These are phyloP conservation scores for Saccharomycopsis sp. DNA, from an alignment of 805 yeast genomes.

Conservation along the genomic window DNA sequence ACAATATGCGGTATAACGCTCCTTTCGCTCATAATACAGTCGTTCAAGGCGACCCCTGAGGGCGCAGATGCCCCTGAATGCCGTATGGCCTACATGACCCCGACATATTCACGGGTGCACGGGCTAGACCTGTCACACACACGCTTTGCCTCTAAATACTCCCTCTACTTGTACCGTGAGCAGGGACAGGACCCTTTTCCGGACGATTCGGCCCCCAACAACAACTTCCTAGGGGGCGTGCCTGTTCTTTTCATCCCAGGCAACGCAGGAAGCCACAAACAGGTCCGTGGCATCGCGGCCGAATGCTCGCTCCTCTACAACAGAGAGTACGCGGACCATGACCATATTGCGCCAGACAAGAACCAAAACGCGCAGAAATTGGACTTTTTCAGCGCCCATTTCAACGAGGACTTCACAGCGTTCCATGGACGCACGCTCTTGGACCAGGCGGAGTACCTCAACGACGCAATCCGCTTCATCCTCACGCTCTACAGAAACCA, in stretches of 20 bases:
- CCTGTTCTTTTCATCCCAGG: constrained; percentile 95
- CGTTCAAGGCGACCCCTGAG: constrained; percentile 26
- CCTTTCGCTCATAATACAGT: constrained; percentile 22
- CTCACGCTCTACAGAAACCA: constrained; percentile 50
- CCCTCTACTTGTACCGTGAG: constrained; percentile 77
- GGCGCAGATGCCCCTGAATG: constrained; percentile 51
- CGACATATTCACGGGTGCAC: constrained; percentile 66
- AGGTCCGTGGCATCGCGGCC: constrained; percentile 83
- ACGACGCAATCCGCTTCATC: constrained; percentile 77
- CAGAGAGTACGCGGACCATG: constrained; percentile 28
- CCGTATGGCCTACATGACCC: constrained; percentile 67
- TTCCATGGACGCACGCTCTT: constrained; percentile 88
- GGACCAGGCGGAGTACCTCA: constrained; percentile 88
- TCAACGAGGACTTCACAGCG: constrained; percentile 92
- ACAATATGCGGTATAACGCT: constrained; percentile 15
- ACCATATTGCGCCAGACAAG: too few species aligned
- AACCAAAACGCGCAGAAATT: constrained; percentile 39
- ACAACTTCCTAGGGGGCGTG: constrained; percentile 46
- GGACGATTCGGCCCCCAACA: constrained; percentile 29
- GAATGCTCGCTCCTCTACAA: constrained; percentile 53
- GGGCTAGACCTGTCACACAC: constrained; percentile 68
- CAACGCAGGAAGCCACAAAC: constrained; percentile 88
- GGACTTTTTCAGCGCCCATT: constrained; percentile 87
- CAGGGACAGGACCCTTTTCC: constrained; percentile 61
- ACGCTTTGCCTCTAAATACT: constrained; percentile 68